Evolutionary conservation across 768 basidiomycete genomes (phyloP).

Genomic region (Cystoderma amianthinum): DNA sequence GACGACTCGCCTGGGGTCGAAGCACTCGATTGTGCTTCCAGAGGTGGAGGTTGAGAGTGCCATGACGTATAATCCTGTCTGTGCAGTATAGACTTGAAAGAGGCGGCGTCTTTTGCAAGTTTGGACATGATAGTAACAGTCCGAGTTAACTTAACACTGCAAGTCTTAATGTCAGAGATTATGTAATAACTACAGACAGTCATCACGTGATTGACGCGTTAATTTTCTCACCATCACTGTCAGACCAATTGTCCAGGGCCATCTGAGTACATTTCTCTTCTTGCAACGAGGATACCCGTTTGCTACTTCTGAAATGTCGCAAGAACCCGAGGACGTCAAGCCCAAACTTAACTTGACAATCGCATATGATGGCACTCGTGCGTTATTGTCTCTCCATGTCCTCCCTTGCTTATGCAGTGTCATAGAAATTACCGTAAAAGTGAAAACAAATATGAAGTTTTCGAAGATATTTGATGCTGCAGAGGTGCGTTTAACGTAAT

Average conservation of each 20-base stretch:
- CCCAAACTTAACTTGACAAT: slow-evolving; percentile 64
- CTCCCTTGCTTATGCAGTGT: slow-evolving; percentile 1
- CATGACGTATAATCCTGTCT: slow-evolving; percentile 68
- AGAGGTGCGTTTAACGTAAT: slow-evolving; percentile 37
- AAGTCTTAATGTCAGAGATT: no score
- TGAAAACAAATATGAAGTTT: slow-evolving; percentile 57
- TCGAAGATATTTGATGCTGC: slow-evolving; percentile 62
- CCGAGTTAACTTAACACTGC: not conserved
- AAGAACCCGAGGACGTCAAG: slow-evolving; percentile 53
- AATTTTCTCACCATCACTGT: not conserved
- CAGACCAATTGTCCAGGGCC: not conserved
- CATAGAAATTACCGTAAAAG: slow-evolving; percentile 61
- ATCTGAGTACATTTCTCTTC: not conserved
- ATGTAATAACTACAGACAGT: not conserved
- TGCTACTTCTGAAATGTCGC: slow-evolving; percentile 24
- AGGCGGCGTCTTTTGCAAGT: slow-evolving; percentile 62
- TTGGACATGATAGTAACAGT: slow-evolving; percentile 44
- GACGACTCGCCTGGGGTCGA: slow-evolving; percentile 14
- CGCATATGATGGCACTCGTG: slow-evolving; percentile 48
- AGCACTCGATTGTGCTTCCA: slow-evolving; percentile 12
- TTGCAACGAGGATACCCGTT: not conserved
- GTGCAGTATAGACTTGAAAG: slow-evolving; percentile 60
- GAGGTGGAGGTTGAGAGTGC: slow-evolving; percentile 57
- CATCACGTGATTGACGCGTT: not conserved
- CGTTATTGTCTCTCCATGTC: not conserved